Base-by-base conservation (phyloP, 116 monocot genomes). In the Cymodocea nodosa region DNA sequence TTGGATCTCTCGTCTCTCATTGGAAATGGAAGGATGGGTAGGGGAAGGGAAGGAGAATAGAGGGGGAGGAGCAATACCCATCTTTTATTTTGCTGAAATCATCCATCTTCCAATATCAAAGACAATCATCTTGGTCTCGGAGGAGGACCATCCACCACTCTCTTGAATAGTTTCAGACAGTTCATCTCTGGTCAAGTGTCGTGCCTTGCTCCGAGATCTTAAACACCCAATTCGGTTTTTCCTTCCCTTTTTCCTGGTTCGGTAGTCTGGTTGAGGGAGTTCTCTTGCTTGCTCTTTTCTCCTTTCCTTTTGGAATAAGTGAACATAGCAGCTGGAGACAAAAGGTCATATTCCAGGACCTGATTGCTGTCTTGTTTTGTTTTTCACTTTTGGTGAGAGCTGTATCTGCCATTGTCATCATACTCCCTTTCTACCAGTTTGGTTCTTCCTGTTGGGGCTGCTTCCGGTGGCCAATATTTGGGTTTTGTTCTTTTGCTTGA, bases 341-440 rank as follows among this genome's bases (percentile, higher is more conserved):
- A 71, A 76, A 71, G 67, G 66, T 76, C 57, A 71, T 76, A 65
- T 51, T 60, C 60, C 23, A 59, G 51, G 76, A 71, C 50, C 59
- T 40, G 71, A 23, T 53, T 60, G 52, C 12, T 44, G 44, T 44
- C 12, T 44, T 44, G 1, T 44, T 44, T 44, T 44, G 44, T 30
- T 30, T 30, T 65, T 66, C 70, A 23, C 25, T 23, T 15, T 77
- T 77, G 54, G 22, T 35, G 23, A 72, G 71, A 52, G 61, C 71
- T 59, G 22, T 56, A 54, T 13, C 19, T 39, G 60, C 66, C 71
- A 66, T 53, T 66, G 48, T 67, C 71, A 59, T 55, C 13, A 61
- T 66, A 36, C 55, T 44, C 52, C 49, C 49, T 44, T 60, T 48
- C 40, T 23, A 58, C 23, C 13, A 56, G n/a, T 56, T 56, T n/a